A percentile compares a stretch with the other conserved stretches of the same genome.
These are phyloP conservation scores for Alternaria hordeiaustralica DNA, from an alignment of 2,329 filamentous ascomycete species.

Conservation along the genomic window DNA sequence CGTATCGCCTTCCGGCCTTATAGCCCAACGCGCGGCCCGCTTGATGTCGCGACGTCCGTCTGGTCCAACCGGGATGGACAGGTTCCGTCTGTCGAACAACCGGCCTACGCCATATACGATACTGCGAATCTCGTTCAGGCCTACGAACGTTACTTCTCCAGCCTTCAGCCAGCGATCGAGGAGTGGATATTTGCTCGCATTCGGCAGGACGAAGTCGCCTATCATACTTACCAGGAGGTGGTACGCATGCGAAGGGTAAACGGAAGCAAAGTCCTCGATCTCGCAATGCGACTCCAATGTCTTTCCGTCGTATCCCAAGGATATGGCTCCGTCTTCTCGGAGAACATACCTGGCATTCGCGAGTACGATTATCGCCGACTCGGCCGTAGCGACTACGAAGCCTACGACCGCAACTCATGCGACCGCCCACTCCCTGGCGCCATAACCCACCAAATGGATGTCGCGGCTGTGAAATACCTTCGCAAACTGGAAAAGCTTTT, in stretches of 20 bases:
- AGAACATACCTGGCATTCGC: conserved; percentile 41
- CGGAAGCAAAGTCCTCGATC: conserved; percentile 32
- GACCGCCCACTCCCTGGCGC: conserved; percentile 44
- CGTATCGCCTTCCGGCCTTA: conserved; percentile 38
- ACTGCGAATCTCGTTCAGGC: conserved; percentile 34
- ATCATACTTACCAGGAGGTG: conserved; percentile 42
- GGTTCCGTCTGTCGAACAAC: conserved; percentile 35
- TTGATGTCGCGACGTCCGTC: conserved; percentile 38
- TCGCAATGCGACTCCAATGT: conserved; percentile 44
- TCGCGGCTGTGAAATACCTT: conserved; percentile 43
- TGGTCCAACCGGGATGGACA: conserved; percentile 41
- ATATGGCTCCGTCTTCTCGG: conserved; percentile 43
- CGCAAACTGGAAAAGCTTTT: conserved; percentile 39
- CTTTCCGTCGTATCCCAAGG: conserved; percentile 47
- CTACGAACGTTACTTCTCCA: conserved; percentile 39
- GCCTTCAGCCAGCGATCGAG: conserved; percentile 37
- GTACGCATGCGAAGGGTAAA: conserved; percentile 34
- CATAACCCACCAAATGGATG: conserved; percentile 47
- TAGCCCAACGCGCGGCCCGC: conserved; percentile 30
- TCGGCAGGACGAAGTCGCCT: conserved; percentile 36
- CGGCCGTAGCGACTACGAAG: conserved; percentile 43
- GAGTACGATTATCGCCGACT: conserved; percentile 40
- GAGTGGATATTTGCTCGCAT: conserved; percentile 41
- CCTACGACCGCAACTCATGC: conserved; percentile 42
- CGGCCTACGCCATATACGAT: conserved; percentile 45